These are phyloP conservation scores for Malassezia japonica DNA, from an alignment of 1,284 basidiomycete species.

Conservation along the genomic window DNA sequence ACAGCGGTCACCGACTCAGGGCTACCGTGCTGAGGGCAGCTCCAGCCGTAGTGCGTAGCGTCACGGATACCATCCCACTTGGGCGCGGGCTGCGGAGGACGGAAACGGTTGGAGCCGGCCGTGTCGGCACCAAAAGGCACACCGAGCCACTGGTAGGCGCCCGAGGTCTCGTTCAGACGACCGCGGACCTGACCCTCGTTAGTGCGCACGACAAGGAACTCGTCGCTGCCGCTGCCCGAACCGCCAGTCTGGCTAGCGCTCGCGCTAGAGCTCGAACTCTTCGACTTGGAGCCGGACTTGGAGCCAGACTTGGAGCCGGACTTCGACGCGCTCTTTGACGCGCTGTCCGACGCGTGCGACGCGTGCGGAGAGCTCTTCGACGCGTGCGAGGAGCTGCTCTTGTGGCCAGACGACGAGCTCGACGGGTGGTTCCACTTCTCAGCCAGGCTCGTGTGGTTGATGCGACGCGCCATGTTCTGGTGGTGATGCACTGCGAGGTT, in stretches of 20 bases:
- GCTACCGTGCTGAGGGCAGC: slow-evolving; percentile 16
- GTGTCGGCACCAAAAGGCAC: slow-evolving; percentile 18
- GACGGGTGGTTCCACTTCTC: neutral
- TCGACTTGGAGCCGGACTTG: neutral
- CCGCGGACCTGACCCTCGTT: slow-evolving; percentile 14
- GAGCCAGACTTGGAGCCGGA: too few species aligned
- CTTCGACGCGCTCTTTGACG: too few species aligned
- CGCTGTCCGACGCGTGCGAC: neutral
- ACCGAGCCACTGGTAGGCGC: slow-evolving; percentile 13
- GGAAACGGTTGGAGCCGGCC: slow-evolving; percentile 15
- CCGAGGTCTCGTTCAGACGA: slow-evolving; percentile 3
- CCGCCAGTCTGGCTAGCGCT: neutral
- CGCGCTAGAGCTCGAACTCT: neutral
- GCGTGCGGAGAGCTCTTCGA: neutral
- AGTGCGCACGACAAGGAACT: slow-evolving; percentile 14
- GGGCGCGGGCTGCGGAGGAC: slow-evolving; percentile 8
- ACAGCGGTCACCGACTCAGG: slow-evolving; percentile 2
- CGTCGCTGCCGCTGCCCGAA: neutral
- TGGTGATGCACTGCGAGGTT: too few species aligned
- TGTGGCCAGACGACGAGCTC: too few species aligned
- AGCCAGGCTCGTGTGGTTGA: neutral
- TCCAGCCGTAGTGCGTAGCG: slow-evolving; percentile 6
- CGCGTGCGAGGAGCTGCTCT: neutral
- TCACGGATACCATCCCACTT: slow-evolving; percentile 11
- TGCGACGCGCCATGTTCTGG: neutral